A percentile compares a stretch with the other conserved stretches of the same genome.
These are phyloP conservation scores for Taphrina betulina DNA, from an alignment of 1,139 yeast species.

Conservation along the genomic window DNA sequence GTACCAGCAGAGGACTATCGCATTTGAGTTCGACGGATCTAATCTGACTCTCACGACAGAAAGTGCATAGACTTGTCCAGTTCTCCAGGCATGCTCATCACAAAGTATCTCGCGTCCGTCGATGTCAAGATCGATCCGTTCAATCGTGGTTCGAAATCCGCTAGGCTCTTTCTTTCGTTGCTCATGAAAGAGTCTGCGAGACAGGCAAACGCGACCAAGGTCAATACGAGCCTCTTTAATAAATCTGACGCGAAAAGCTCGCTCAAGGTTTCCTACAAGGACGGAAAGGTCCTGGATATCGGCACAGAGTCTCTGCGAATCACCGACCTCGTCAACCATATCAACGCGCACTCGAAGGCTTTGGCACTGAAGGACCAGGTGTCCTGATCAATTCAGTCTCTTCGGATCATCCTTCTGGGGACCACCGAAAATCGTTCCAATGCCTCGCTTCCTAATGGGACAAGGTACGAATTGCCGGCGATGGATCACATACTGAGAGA, in stretches of 20 bases:
- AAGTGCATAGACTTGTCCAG: too few species aligned
- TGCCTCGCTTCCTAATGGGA: too few species aligned
- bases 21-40: too few species aligned
- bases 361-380: slow-evolving; percentile 26
- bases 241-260: slow-evolving; percentile 45
- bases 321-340: slow-evolving; percentile 7
- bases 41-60: too few species aligned
- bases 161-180: slow-evolving; percentile 21
- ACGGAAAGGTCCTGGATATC: slow-evolving; percentile 69
- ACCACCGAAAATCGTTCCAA: too few species aligned
- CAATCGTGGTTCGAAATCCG: slow-evolving; percentile 15
- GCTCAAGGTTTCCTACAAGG: slow-evolving; percentile 71
- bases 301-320: slow-evolving; percentile 7
- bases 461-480: too few species aligned
- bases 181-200: slow-evolving; percentile 27
- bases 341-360: slow-evolving; percentile 24
- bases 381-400: too few species aligned
- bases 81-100: slow-evolving; percentile 29
- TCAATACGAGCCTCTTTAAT: slow-evolving; percentile 2
- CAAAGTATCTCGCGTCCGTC: slow-evolving; percentile 26
- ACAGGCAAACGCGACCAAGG: slow-evolving; percentile 21
- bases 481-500: too few species aligned
- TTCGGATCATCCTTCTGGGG: too few species aligned
- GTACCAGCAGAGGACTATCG: too few species aligned
- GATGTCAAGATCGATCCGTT: slow-evolving; percentile 19